Evolutionary conservation across 768 basidiomycete species (phyloP), one percentile per base, ranked within the genome.

Genomic region (Mycena haematopus): DNA sequence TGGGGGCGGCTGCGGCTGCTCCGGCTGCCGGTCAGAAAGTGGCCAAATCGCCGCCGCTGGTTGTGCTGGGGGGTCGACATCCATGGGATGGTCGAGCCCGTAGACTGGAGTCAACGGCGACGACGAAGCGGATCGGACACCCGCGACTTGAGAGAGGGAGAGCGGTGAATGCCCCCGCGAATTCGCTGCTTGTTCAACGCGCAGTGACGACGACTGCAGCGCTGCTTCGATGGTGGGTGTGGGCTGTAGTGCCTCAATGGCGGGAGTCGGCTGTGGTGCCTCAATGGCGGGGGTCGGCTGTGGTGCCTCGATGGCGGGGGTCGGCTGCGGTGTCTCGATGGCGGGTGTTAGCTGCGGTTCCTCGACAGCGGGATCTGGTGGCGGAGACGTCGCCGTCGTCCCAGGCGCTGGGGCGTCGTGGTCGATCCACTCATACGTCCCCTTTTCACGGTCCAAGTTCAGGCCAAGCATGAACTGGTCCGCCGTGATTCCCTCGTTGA

Each of bases 381-480:
- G 19, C 19, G 40, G 19, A 8, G 51, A 36, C n/a, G 42, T n/a
- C n/a, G 58, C 14, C 11, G 29, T 6, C 40, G 27, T 25, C 29
- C 6, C 29, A 31, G 42, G 19, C n/a, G 58, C 46, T 2, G 54
- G 54, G 2, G 46, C 15, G 14, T 49, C 59, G 25, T 22, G 53
- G 22, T 55, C 65, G n/a, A 66, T 36, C 65, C 65, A 66, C 24
- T 57, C 66, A 51, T 55, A 67, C 36, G 66, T 64, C 40, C 44
- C 51, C 21, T 61, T 54, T 19, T 67, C 66, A n/a, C 59, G 62
- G 45, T 67, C 66, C 17, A 67, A 6, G 10, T 29, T 25, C 29
- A 67, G 56, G 6, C 66, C 66, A 3, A 25, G 22, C 62, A 47
- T 64, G 35, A 54, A 58, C 42, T 61, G 51, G 52, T 67, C 66